Evolutionary conservation across 176 grass and related monocot species (phyloP).

Genomic region (Oryza rufipogon): DNA sequence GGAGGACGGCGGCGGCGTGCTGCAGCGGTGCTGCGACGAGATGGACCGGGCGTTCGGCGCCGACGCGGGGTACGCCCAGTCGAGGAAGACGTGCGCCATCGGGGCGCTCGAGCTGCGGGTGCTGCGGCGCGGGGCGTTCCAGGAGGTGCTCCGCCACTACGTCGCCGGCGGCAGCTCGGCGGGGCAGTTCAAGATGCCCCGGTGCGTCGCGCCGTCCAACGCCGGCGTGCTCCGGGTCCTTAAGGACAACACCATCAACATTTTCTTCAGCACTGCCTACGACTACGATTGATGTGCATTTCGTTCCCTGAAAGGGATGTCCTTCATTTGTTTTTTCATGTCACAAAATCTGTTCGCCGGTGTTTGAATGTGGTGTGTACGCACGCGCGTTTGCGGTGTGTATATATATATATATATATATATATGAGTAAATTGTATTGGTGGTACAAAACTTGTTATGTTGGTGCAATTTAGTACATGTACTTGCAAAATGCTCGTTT

Average conservation of each 20-base stretch:
- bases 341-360: no score
- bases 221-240: constrained; percentile 66
- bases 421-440: no score
- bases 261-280: constrained; percentile 47
- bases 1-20: constrained; percentile 20
- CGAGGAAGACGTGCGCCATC: constrained; percentile 45
- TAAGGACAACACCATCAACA: constrained; percentile 20
- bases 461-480: no score
- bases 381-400: no score
- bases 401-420: no score
- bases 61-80: constrained; percentile 22
- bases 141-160: constrained; percentile 57
- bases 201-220: constrained; percentile 54
- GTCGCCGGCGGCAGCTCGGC: constrained; percentile 52
- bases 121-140: constrained; percentile 54
- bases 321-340: no score
- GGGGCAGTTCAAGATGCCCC: constrained; percentile 83
- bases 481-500: no score
- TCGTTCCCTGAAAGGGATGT: no score
- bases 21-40: constrained; percentile 76
- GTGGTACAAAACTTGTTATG: no score
- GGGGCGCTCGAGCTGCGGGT: constrained; percentile 65
- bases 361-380: no score
- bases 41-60: constrained; percentile 46
- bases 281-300: constrained; percentile 33